A percentile compares a stretch with the other conserved stretches of the same genome.
phyloP scores from a whole-genome alignment of 2,329 filamentous ascomycete species.

The Neonectria sp. region DNA sequence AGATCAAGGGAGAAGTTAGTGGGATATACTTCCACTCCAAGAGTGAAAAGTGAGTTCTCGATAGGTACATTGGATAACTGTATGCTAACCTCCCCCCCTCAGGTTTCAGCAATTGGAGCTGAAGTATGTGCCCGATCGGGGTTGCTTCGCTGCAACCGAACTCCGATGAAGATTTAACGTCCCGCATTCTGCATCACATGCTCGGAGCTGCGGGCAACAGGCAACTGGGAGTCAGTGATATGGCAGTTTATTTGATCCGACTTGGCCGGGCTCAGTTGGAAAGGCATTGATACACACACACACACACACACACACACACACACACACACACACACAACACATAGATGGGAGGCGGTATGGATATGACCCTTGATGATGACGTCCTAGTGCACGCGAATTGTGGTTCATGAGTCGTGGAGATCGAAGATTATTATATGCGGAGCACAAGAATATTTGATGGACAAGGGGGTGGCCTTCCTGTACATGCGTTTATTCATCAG shows the following conservation, averaged over 20 bases:
- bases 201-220: slow-evolving; percentile 7
- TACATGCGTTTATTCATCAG: slow-evolving; percentile 47
- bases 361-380: slow-evolving; percentile 40
- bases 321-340: slow-evolving; percentile 30
- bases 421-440: slow-evolving; percentile 36
- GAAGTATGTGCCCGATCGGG: slow-evolving; percentile 87
- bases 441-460: slow-evolving; percentile 45
- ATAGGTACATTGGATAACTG: not conserved
- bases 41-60: slow-evolving; percentile 87
- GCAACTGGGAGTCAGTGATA: slow-evolving; percentile 20
- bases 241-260: slow-evolving; percentile 26
- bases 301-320: slow-evolving; percentile 19
- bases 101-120: slow-evolving; percentile 95
- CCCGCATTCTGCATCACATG: slow-evolving; percentile 2
- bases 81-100: slow-evolving; percentile 21
- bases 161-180: slow-evolving; percentile 66
- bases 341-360: slow-evolving; percentile 44
- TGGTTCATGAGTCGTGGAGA: slow-evolving; percentile 34
- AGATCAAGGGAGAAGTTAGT: slow-evolving; percentile 86
- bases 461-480: slow-evolving; percentile 39
- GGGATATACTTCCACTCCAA: slow-evolving; percentile 99
- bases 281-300: slow-evolving; percentile 32
- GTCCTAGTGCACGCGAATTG: slow-evolving; percentile 32
- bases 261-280: slow-evolving; percentile 28
- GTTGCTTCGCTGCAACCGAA: slow-evolving; percentile 89